Evolutionary conservation across 78 protist species (phyloP), one percentile per base, ranked within the genome.

Genomic region (Dictyostelium firmibasis): DNA sequence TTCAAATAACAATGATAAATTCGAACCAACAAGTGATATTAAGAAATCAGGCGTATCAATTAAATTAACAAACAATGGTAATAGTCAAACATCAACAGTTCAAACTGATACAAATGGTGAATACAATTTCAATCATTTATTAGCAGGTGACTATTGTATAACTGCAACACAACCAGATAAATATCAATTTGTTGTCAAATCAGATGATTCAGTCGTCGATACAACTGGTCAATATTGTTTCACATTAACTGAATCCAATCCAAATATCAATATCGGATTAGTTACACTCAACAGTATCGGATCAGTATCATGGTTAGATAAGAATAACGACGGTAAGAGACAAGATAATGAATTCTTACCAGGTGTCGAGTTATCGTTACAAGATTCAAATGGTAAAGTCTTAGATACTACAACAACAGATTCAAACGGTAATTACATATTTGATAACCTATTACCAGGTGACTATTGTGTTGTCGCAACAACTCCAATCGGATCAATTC

Each of bases 101-200:
- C 44, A 2, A 20, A 77, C 85, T 3, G 62, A 76, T 53, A 11
- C 8, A 4, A 27, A 31, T 36, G 92, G 92, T 25, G 10, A 38
- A 4, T 86, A 86, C 35, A 20, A 14, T 5, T 44, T 86, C 43
- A 62, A 72, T 47, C 33, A 74, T 16, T n/a, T 86, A 20, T 23
- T n/a, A 36, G 62, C 92, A 57, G 92, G 92, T 29, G 20, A 29
- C 6, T 86, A 86, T 75, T 86, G 92, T 36, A 50, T 74, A 23
- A 9, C 4, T 23, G 38, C 3, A 3, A 2, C 18, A 16, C 11
- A 35, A 23, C 83, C 84, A 86, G 47, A 20, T 8, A 33, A 38
- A 33, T 85, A 85, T 43, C 13, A 5, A 36, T 75, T 75, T 36
- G 25, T 75, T 20, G 38, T 36, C 1, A n/a, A 47, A 11, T 75